Evolutionary conservation across 768 basidiomycete genomes (phyloP).

Genomic region (Ramaria sp.): DNA sequence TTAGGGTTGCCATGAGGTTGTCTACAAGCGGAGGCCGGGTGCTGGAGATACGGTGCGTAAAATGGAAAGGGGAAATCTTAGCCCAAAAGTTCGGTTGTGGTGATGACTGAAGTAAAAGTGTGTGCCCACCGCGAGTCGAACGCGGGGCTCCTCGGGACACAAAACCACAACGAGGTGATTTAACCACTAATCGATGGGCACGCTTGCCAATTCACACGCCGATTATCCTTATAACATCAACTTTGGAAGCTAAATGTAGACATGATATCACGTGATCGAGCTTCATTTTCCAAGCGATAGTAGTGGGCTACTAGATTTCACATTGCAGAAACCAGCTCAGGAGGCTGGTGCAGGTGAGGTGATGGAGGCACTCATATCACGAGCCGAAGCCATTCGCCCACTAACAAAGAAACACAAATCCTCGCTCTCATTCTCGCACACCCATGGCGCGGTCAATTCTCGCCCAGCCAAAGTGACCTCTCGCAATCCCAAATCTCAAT

Average conservation of each 20-base stretch:
- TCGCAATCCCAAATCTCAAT: not conserved
- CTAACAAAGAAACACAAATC: slow-evolving; percentile 29
- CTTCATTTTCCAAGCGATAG: not conserved
- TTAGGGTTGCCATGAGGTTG: too few species aligned
- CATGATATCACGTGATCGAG: not conserved
- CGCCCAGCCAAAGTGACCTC: not conserved
- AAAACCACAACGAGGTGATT: slow-evolving; percentile 11
- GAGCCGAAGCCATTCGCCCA: slow-evolving; percentile 49
- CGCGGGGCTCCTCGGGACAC: slow-evolving; percentile 10
- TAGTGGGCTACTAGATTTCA: not conserved
- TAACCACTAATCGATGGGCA: slow-evolving; percentile 13
- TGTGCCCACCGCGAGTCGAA: slow-evolving; percentile 12
- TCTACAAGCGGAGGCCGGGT: too few species aligned
- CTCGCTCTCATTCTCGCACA: slow-evolving; percentile 12
- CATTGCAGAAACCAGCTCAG: not conserved
- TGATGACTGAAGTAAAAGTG: not conserved
- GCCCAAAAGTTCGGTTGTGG: not conserved
- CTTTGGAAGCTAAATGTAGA: not conserved
- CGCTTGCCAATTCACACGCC: not conserved
- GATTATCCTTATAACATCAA: not conserved
- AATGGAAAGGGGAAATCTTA: not conserved
- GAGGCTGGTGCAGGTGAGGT: too few species aligned
- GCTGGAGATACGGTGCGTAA: not conserved
- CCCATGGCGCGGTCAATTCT: not conserved
- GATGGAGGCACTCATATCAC: slow-evolving; percentile 70